Percentiles rank a stretch among this genome's conserved stretches.
Conservation (phyloP, 257 asterid genomes). For the Euphrasia confusa region DNA sequence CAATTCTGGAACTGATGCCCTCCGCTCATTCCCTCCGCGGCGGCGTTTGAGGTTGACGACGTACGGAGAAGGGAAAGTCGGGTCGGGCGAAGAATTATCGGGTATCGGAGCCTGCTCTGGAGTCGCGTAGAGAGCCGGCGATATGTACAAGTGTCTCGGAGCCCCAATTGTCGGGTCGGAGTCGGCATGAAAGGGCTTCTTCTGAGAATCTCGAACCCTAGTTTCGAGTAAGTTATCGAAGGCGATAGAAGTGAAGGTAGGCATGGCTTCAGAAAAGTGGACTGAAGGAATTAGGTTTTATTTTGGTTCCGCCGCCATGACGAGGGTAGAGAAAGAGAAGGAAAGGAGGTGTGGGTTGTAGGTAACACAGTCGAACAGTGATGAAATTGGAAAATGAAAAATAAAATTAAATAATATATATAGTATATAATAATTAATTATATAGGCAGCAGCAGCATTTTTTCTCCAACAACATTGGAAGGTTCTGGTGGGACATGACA, state of each 20-base stretch:
- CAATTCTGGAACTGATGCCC: slow-evolving; percentile 27
- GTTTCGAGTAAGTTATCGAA: slow-evolving; percentile 58
- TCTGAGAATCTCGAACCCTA: slow-evolving; percentile 37
- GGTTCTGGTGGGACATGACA: too few relatives aligned
- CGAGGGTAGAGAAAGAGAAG: background rate
- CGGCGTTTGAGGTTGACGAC: slow-evolving; percentile 78
- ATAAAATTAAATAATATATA: too few relatives aligned
- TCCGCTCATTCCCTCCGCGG: slow-evolving; percentile 33
- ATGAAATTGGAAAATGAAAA: background rate
- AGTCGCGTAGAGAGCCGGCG: slow-evolving; percentile 70
- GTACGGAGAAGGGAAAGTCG: slow-evolving; percentile 70
- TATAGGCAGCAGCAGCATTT: too few relatives aligned
- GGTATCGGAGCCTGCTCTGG: slow-evolving; percentile 74
- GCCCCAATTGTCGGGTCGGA: slow-evolving; percentile 19
- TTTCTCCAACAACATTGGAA: slow-evolving; percentile 28
- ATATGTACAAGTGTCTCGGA: slow-evolving; percentile 58
- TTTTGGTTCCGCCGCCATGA: slow-evolving; percentile 28
- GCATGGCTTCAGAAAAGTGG: slow-evolving; percentile 32
- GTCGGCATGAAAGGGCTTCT: slow-evolving; percentile 20
- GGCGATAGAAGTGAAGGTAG: slow-evolving; percentile 50
- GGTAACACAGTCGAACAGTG: background rate
- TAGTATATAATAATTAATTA: too few relatives aligned
- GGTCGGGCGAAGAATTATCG: slow-evolving; percentile 33
- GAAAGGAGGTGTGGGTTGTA: slow-evolving; percentile 19
- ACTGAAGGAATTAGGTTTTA: background rate